Base-by-base conservation (phyloP, 2,329 filamentous ascomycete genomes). In the Blastomyces parvus region DNA sequence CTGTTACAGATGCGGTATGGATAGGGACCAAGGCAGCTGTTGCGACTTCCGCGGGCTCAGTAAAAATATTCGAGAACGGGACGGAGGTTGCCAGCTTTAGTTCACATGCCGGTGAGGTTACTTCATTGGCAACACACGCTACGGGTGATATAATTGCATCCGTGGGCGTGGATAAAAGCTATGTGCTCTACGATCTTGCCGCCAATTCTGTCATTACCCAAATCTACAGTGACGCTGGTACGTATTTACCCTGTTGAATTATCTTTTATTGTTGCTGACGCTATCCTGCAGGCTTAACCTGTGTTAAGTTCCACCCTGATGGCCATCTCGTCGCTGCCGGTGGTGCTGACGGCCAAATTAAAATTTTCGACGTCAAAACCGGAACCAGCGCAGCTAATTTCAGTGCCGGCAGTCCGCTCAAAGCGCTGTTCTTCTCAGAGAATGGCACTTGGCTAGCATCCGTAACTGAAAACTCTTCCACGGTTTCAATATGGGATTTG, bases 391-490 rank as follows among this genome's bases (percentile, higher is more conserved):
- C 90, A 36, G 90, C 90, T 36, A 86, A 84, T 62, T 96, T 95
- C 75, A 79, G 81, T 8, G 76, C 81, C 65, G 73, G 76, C 30
- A 85, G 86, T 0, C 86, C 91, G 0, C 83, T 97, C 2, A 85
- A 89, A 69, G 84, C 86, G 13, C 79, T 99, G 50, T 82, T 84
- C 64, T 99, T 99, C 77, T 97, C 92, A 0, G 94, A 99, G 76
- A 99, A 99, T 70, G 94, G 94, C 30, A 96, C 90, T 70, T 97
- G 92, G 90, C 87, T 99, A 67, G 93, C 93, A 1, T 89, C 91
- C 5, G 87, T 88, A 8, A 86, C 88, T 64, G 87, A 91, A 74
- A 87, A 86, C 38, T 89, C 91, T 67, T 89, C 86, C 27, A 87
- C 82, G 30, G 87, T 96, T 46, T 89, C 89, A 11, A 86, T 97